Evolutionary conservation across 2,329 filamentous ascomycete genomes (phyloP).

Genomic region (Bertia moriformis): DNA sequence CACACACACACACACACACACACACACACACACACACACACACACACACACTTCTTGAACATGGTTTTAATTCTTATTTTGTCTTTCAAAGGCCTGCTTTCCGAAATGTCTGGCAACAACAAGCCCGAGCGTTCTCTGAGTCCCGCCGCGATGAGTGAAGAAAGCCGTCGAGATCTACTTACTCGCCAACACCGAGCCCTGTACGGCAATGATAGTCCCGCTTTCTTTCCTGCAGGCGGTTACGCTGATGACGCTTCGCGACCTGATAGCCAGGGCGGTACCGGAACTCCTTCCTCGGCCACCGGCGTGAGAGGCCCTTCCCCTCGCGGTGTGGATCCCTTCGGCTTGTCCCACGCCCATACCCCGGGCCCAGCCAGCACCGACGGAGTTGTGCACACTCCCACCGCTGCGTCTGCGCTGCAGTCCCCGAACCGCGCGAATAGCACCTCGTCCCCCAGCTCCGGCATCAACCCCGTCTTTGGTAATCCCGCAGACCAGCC

Average conservation of each 20-base stretch:
- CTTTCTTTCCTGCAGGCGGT: constrained; percentile 51
- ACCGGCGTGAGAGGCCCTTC: constrained; percentile 32
- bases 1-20: too few relatives aligned
- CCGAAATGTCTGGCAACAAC: constrained; percentile 54
- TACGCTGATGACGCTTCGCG: constrained; percentile 58
- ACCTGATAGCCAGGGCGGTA: constrained; percentile 50
- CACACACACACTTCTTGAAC: constrained; percentile 3
- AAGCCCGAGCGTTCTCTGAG: constrained; percentile 81
- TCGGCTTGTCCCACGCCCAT: constrained; percentile 15
- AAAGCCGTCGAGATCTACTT: constrained; percentile 89
- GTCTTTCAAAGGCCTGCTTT: constrained; percentile 39
- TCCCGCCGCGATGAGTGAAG: constrained; percentile 76
- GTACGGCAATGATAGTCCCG: constrained; percentile 58
- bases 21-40: too few relatives aligned
- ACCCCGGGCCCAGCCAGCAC: constrained; percentile 10
- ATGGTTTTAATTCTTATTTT: constrained; percentile 22
- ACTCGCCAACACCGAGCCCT: constrained; percentile 87
- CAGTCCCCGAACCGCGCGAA: constrained; percentile 55
- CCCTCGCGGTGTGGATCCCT: neutral
- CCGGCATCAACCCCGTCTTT: constrained; percentile 47
- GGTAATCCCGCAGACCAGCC: constrained; percentile 49
- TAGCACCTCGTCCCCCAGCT: constrained; percentile 64
- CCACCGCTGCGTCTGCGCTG: constrained; percentile 7
- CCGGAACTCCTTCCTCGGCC: constrained; percentile 40
- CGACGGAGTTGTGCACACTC: neutral